These are phyloP conservation scores for Suhomyces bolitotheri DNA, from an alignment of 1,139 yeast species.

Conservation along the genomic window DNA sequence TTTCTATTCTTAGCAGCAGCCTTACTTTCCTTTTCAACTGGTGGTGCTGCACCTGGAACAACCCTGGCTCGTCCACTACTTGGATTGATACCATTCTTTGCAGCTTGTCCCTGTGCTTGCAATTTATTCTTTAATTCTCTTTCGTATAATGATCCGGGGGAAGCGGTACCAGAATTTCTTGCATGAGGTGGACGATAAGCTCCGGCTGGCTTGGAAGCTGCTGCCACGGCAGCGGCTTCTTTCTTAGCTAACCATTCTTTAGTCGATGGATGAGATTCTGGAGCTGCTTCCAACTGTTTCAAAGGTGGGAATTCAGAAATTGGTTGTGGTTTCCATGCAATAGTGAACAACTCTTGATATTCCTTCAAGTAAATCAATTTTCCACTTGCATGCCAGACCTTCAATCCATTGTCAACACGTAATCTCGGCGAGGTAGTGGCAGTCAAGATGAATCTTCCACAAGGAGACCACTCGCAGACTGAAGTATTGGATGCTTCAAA, in stretches of 20 bases:
- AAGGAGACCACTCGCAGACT: slow-evolving; percentile 98
- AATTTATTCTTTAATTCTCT: slow-evolving; percentile 46
- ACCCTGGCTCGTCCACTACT: slow-evolving; percentile 30
- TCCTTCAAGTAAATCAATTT: slow-evolving; percentile 75
- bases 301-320: slow-evolving; percentile 60
- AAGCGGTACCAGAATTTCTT: slow-evolving; percentile 44
- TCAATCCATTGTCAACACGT: slow-evolving; percentile 93
- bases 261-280: slow-evolving; percentile 70
- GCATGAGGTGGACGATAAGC: slow-evolving; percentile 98
- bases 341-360: slow-evolving; percentile 75
- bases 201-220: slow-evolving; percentile 63
- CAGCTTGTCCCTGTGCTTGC: slow-evolving; percentile 13
- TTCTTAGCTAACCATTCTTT: slow-evolving; percentile 53
- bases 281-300: slow-evolving; percentile 55
- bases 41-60: slow-evolving; percentile 49
- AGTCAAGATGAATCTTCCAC: slow-evolving; percentile 87
- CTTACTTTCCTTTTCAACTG: slow-evolving; percentile 50
- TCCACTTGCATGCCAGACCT: slow-evolving; percentile 92
- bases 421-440: slow-evolving; percentile 97
- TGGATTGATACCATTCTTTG: slow-evolving; percentile 26
- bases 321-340: slow-evolving; percentile 85
- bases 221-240: slow-evolving; percentile 35
- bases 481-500: slow-evolving; percentile 94
- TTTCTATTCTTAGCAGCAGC: slow-evolving; percentile 74
- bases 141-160: slow-evolving; percentile 52